Evolutionary conservation across 495 filamentous ascomycete species (phyloP).

Genomic region (Stereocaulon alpinum): DNA sequence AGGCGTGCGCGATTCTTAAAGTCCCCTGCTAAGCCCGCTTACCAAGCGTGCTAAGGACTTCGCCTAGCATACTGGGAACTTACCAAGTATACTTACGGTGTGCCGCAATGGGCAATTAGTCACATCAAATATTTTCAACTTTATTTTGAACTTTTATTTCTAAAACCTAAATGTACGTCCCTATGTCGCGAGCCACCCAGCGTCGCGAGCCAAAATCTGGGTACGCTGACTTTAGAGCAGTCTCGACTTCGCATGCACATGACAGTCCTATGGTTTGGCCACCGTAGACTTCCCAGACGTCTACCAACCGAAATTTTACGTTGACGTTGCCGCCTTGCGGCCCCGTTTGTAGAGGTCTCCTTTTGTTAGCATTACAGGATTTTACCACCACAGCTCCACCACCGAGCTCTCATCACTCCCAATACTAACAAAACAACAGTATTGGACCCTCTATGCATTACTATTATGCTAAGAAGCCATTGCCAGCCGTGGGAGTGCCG

Average conservation of each 20-base stretch:
- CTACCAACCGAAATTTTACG: too few relatives aligned
- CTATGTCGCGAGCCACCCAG: conserved; percentile 9
- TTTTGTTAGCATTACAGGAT: conserved; percentile 11
- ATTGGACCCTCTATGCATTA: conserved; percentile 12
- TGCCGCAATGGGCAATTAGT: too few relatives aligned
- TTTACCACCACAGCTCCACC: conserved; percentile 19
- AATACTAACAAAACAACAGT: conserved; percentile 19
- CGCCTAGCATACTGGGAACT: too few relatives aligned
- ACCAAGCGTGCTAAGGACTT: too few relatives aligned
- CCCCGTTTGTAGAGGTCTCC: conserved; percentile 10
- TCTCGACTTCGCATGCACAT: conserved; percentile 11
- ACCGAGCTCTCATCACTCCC: conserved; percentile 18
- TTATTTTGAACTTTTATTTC: too few relatives aligned
- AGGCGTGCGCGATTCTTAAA: too few relatives aligned
- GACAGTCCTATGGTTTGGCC: not conserved
- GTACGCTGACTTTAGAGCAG: conserved; percentile 16
- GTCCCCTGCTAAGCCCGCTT: too few relatives aligned
- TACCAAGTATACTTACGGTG: too few relatives aligned
- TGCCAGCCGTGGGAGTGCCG: conserved; percentile 21
- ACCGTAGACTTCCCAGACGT: not conserved
- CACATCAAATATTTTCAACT: too few relatives aligned
- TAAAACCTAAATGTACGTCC: conserved; percentile 10
- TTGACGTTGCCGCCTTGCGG: too few relatives aligned
- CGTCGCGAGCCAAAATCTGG: conserved; percentile 10
- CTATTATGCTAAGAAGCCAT: conserved; percentile 22